A percentile compares a stretch with the other conserved stretches of the same genome.
These are phyloP conservation scores for Pseudogymnoascus sp. DNA, from an alignment of 2,329 filamentous ascomycete genomes.

Conservation along the genomic window DNA sequence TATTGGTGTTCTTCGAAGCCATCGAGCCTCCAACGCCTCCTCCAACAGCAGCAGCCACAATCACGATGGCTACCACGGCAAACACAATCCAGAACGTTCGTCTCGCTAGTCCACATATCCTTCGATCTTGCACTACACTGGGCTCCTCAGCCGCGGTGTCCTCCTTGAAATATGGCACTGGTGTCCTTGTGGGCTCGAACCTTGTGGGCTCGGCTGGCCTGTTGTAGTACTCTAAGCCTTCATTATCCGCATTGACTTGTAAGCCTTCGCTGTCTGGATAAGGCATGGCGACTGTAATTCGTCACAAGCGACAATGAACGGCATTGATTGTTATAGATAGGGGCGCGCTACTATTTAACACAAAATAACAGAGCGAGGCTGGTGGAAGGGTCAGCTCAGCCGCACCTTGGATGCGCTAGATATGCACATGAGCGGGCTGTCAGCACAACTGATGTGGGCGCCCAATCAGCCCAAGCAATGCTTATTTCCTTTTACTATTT, in stretches of 20 bases:
- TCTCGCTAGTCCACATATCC: slow-evolving; percentile 10
- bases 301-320: neutral
- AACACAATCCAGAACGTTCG: slow-evolving; percentile 12
- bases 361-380: neutral
- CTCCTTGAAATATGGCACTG: neutral
- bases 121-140: neutral
- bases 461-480: slow-evolving; percentile 40
- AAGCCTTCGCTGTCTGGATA: neutral
- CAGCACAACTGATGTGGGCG: slow-evolving; percentile 49
- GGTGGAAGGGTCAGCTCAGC: neutral
- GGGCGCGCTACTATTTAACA: neutral
- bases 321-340: neutral
- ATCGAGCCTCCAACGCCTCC: slow-evolving; percentile 13
- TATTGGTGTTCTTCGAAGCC: slow-evolving; percentile 3
- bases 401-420: neutral
- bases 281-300: neutral
- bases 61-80: neutral
- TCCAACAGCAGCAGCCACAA: slow-evolving; percentile 13
- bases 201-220: neutral
- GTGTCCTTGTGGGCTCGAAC: neutral
- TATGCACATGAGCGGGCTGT: slow-evolving; percentile 24
- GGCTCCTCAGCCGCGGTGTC: neutral
- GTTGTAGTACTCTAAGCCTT: neutral
- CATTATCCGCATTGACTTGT: neutral
- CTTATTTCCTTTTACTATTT: neutral